Percentiles rank a stretch among this genome's conserved stretches.
These are phyloP conservation scores for Nigrospora sphaerica DNA, from an alignment of 2,329 filamentous ascomycete genomes.

Conservation along the genomic window DNA sequence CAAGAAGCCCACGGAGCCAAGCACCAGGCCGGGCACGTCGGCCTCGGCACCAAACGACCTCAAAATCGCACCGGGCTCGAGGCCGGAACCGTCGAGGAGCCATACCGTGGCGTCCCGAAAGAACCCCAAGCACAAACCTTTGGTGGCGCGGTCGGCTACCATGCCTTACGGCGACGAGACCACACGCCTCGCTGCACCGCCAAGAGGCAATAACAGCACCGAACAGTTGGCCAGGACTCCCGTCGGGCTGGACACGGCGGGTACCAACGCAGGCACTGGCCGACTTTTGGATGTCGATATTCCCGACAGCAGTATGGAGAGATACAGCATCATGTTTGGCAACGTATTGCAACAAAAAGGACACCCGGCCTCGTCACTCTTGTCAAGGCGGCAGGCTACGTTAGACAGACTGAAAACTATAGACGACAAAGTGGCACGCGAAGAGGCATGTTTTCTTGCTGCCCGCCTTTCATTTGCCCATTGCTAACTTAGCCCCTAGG, in stretches of 20 bases:
- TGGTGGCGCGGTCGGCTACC: conserved; percentile 28
- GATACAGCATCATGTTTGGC: conserved; percentile 93
- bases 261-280: conserved; percentile 2
- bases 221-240: conserved; percentile 7
- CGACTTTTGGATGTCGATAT: conserved; percentile 68
- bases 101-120: conserved; percentile 25
- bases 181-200: background rate
- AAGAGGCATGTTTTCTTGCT: background rate
- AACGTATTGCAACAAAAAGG: conserved; percentile 49
- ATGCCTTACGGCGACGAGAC: conserved; percentile 21
- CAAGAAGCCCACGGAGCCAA: conserved; percentile 28
- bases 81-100: conserved; percentile 23
- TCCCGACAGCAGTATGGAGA: conserved; percentile 71
- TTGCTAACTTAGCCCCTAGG: conserved; percentile 2
- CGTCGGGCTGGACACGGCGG: conserved; percentile 10
- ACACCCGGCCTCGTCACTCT: conserved; percentile 31
- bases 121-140: conserved; percentile 27
- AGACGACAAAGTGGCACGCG: background rate
- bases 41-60: conserved; percentile 3
- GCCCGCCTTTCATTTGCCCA: background rate
- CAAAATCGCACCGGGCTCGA: conserved; percentile 1
- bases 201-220: conserved; percentile 5
- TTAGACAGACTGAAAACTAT: conserved; percentile 41
- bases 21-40: background rate
- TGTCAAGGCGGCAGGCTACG: conserved; percentile 52